Evolutionary conservation across 495 filamentous ascomycete species (phyloP), one percentile per base, ranked within the genome.

Genomic region (Neurospora sp.): DNA sequence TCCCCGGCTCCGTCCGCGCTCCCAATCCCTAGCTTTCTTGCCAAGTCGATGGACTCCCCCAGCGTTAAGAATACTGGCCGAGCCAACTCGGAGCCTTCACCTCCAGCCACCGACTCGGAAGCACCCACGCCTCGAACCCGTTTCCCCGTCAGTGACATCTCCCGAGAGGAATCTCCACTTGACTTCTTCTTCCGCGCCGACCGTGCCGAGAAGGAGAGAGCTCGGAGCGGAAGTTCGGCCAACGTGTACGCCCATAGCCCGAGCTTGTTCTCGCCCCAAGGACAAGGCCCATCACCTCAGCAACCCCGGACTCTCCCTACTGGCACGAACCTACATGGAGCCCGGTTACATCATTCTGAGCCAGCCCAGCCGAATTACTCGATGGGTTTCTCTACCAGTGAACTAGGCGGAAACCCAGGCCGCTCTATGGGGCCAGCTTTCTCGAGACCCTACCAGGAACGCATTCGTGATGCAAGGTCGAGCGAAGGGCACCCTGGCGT

Each of bases 1-100:
- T 99, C 96, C 3, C 96, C 96, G 16, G 95, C 94, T 4, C 92
- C 96, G 3, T 95, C 94, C 4, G 89, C 93, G n/a, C 87, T 99
- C 6, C 96, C 96, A 0, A 93, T 97, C 54, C 96, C 96, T 2
- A 96, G 90, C 80, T 97, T 97, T 80, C 88, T 97, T 71, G 92
- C 92, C n/a, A 95, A 91, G 72, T 91, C 93, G 0, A 84, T 93
- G 14, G 90, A 92, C 69, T 88, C 87, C 8, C 87, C 87, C 18
- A 69, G 70, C 9, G 42, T 78, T n/a, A 78, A 76, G 84, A 75
- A 84, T 35, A 69, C 74, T 8, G 73, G 78, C 31, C 79, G 74
- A 31, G 76, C 75, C 8, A 77, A 76, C 40, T 77, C 80, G 40
- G 83, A 80, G 35, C 81, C 80, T 8, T 84, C 83, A 2, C 82